Evolutionary conservation across 495 filamentous ascomycete species (phyloP).

Genomic region (Xylaria grammica): DNA sequence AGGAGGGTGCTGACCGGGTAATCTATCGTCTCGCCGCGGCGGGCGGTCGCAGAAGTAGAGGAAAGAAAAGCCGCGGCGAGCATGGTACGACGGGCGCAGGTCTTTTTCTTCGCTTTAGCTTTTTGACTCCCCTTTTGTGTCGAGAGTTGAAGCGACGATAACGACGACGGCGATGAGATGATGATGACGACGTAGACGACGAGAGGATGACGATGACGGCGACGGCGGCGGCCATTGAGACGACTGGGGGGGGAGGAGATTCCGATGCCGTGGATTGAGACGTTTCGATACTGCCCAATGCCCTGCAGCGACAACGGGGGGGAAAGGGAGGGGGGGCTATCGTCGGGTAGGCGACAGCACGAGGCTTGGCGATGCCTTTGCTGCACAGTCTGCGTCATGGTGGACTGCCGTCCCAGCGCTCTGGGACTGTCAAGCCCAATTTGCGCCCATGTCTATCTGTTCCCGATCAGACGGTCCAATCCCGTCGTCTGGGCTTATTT

Average conservation of each 20-base stretch:
- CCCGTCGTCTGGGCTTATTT: slow-evolving; percentile 14
- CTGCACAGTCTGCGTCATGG: slow-evolving; percentile 41
- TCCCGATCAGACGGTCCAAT: slow-evolving; percentile 32
- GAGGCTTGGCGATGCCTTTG: slow-evolving; percentile 24
- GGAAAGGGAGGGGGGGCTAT: no score
- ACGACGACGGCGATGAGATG: not conserved
- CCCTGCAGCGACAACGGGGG: slow-evolving; percentile 15
- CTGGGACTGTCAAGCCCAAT: slow-evolving; percentile 24
- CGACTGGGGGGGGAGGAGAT: slow-evolving; percentile 9
- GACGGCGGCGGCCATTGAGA: not conserved
- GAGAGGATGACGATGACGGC: not conserved
- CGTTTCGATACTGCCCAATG: slow-evolving; percentile 21
- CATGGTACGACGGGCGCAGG: not conserved
- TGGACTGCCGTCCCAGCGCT: slow-evolving; percentile 27
- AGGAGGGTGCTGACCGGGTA: slow-evolving; percentile 17
- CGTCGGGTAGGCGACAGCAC: slow-evolving; percentile 26
- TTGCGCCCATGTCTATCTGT: slow-evolving; percentile 18
- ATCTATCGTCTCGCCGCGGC: slow-evolving; percentile 13
- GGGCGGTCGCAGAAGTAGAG: slow-evolving; percentile 1
- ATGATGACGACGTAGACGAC: not conserved
- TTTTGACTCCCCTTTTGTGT: not conserved
- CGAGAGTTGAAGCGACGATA: not conserved
- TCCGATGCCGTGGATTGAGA: slow-evolving; percentile 21
- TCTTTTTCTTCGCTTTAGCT: not conserved
- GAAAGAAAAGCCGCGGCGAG: not conserved